These are phyloP conservation scores for Teunomyces barrocoloradensis DNA, from an alignment of 805 yeast genomes.

Conservation along the genomic window DNA sequence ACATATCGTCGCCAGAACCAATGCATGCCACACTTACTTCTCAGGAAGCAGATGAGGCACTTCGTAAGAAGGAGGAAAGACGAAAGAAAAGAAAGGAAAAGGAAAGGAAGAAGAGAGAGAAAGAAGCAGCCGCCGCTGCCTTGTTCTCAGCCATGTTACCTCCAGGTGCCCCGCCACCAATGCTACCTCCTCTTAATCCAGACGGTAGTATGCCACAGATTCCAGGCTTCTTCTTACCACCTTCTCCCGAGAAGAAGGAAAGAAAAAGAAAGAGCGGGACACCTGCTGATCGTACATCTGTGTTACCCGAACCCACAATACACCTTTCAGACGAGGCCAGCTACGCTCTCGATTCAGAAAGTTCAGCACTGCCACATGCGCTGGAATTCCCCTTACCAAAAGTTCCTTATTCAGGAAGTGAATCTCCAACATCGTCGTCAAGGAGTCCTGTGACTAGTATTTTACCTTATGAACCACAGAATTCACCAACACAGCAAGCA, in stretches of 20 bases:
- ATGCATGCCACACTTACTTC: background rate
- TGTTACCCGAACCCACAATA: background rate
- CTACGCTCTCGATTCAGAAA: background rate
- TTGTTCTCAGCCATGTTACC: constrained; percentile 7
- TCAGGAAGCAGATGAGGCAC: constrained; percentile 12
- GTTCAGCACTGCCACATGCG: background rate
- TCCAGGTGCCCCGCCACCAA: constrained; percentile 6
- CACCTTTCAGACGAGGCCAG: too few species aligned
- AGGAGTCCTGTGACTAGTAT: background rate
- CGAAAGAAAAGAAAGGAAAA: constrained; percentile 16
- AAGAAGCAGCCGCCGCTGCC: constrained; percentile 9
- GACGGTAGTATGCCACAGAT: constrained; percentile 8
- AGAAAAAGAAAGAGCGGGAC: background rate
- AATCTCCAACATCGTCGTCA: background rate
- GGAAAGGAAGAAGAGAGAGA: constrained; percentile 8
- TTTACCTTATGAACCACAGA: background rate
- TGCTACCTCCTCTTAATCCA: constrained; percentile 9
- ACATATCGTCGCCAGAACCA: background rate
- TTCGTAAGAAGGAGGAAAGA: constrained; percentile 16
- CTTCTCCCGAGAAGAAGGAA: constrained; percentile 12
- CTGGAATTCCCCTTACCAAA: background rate
- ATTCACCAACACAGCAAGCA: background rate
- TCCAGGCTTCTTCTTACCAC: constrained; percentile 11
- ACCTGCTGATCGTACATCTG: background rate
- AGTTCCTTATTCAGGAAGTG: background rate